phyloP scores from a whole-genome alignment of 2,329 filamentous ascomycete species.

The Nothophaeocryptopus gaeumannii region DNA sequence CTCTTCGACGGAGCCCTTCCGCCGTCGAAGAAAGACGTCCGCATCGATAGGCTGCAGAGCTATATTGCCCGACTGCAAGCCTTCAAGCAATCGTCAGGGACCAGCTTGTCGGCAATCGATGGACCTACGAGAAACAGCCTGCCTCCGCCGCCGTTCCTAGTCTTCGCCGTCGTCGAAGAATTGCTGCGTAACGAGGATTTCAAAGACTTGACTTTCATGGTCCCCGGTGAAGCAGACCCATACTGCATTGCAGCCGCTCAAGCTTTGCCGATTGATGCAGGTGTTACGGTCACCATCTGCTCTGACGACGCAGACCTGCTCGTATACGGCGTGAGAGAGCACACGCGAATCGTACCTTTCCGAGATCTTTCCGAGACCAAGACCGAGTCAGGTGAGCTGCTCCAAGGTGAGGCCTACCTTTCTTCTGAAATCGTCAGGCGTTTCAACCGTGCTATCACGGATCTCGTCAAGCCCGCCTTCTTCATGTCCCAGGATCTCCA shows the following conservation, averaged over 20 bases:
- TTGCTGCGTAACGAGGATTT: constrained; percentile 46
- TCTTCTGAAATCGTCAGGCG: constrained; percentile 45
- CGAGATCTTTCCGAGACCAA: constrained; percentile 54
- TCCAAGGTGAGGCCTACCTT: constrained; percentile 39
- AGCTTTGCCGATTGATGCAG: constrained; percentile 38
- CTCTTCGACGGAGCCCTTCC: constrained; percentile 87
- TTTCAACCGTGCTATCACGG: constrained; percentile 28
- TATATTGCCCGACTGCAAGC: constrained; percentile 57
- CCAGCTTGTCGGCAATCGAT: constrained; percentile 15
- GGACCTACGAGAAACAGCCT: constrained; percentile 35
- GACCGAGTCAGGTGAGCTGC: constrained; percentile 19
- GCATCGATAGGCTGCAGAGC: constrained; percentile 59
- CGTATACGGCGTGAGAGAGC: constrained; percentile 63
- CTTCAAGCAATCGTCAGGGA: constrained; percentile 38
- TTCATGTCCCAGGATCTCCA: constrained; percentile 36
- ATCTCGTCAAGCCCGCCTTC: constrained; percentile 42
- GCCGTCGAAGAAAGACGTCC: constrained; percentile 58
- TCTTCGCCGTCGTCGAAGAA: constrained; percentile 72
- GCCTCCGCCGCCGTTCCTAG: constrained; percentile 66
- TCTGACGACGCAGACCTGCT: constrained; percentile 88
- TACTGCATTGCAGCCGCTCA: constrained; percentile 69
- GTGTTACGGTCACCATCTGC: constrained; percentile 52
- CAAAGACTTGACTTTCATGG: constrained; percentile 53
- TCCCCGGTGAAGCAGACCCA: constrained; percentile 80
- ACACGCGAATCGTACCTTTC: constrained; percentile 66